These are phyloP conservation scores for Trichoderma reesei DNA, from an alignment of 495 filamentous ascomycete species.

Conservation along the genomic window DNA sequence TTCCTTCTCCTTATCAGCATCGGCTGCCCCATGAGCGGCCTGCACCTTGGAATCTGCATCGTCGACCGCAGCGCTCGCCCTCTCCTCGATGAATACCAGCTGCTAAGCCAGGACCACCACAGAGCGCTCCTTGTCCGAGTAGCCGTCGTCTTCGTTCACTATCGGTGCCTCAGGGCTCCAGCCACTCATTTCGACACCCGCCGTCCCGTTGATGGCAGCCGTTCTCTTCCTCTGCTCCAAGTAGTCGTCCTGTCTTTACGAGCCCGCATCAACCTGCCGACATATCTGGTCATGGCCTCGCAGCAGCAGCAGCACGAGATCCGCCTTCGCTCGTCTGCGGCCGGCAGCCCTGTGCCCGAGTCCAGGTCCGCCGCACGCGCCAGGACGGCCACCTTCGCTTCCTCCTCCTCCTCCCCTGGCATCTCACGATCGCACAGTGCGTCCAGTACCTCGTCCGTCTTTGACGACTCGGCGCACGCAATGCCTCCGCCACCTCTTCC, in stretches of 20 bases:
- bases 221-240: not conserved
- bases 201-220: slow-evolving; percentile 4
- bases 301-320: slow-evolving; percentile 12
- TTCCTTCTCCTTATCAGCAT: not conserved
- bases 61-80: slow-evolving; percentile 25
- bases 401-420: not conserved
- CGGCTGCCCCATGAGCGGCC: slow-evolving; percentile 26
- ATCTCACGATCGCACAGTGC: slow-evolving; percentile 8
- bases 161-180: slow-evolving; percentile 17
- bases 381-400: slow-evolving; percentile 6
- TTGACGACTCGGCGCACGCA: slow-evolving; percentile 15
- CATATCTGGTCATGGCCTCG: slow-evolving; percentile 8
- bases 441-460: not conserved
- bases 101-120: slow-evolving; percentile 19
- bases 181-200: slow-evolving; percentile 15
- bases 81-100: slow-evolving; percentile 27
- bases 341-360: not conserved
- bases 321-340: slow-evolving; percentile 8
- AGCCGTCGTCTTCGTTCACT: slow-evolving; percentile 15
- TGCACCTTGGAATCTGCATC: slow-evolving; percentile 24
- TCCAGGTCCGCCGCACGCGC: not conserved
- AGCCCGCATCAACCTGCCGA: slow-evolving; percentile 9
- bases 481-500: slow-evolving; percentile 20
- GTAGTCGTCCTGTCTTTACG: not conserved
- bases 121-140: slow-evolving; percentile 28